A percentile compares a stretch with the other conserved stretches of the same genome.
Conservation (phyloP, 208 protist genomes). For the Novymonas esmeraldas region DNA sequence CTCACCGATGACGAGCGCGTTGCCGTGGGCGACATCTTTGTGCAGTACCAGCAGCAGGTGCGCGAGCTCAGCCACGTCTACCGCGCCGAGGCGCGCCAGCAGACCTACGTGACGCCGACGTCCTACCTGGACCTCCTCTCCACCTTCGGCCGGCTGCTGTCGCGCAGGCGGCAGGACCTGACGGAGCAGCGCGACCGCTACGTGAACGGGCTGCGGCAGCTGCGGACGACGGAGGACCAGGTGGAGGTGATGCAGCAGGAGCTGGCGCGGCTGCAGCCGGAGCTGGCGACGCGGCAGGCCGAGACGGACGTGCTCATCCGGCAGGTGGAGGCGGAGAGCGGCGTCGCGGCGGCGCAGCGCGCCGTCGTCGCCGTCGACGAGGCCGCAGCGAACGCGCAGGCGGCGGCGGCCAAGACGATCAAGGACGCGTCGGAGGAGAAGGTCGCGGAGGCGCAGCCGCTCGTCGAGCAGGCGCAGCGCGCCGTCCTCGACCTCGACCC, state of each 20-base stretch:
- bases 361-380: constrained; percentile 92
- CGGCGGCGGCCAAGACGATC: constrained; percentile 90
- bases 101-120: constrained; percentile 96
- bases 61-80: constrained; percentile 83
- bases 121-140: constrained; percentile 96
- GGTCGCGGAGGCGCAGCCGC: constrained; percentile 95
- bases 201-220: constrained; percentile 85
- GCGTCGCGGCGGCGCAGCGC: constrained; percentile 82
- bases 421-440: constrained; percentile 96
- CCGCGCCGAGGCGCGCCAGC: constrained; percentile 86
- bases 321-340: constrained; percentile 88
- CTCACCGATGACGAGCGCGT: constrained; percentile 68
- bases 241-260: constrained; percentile 95
- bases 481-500: constrained; percentile 93
- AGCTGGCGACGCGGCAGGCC: constrained; percentile 91
- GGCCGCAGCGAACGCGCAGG: constrained; percentile 90
- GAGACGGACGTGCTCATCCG: constrained; percentile 90
- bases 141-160: constrained; percentile 91
- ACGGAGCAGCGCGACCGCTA: constrained; percentile 87
- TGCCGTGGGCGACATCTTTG: constrained; percentile 90
- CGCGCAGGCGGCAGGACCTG: constrained; percentile 85
- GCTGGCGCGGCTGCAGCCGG: constrained; percentile 88
- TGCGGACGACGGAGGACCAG: constrained; percentile 93
- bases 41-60: constrained; percentile 91
- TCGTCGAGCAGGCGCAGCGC: constrained; percentile 94